These are phyloP conservation scores for Fomitopsis pulvina DNA, from an alignment of 768 basidiomycete species.

Conservation along the genomic window DNA sequence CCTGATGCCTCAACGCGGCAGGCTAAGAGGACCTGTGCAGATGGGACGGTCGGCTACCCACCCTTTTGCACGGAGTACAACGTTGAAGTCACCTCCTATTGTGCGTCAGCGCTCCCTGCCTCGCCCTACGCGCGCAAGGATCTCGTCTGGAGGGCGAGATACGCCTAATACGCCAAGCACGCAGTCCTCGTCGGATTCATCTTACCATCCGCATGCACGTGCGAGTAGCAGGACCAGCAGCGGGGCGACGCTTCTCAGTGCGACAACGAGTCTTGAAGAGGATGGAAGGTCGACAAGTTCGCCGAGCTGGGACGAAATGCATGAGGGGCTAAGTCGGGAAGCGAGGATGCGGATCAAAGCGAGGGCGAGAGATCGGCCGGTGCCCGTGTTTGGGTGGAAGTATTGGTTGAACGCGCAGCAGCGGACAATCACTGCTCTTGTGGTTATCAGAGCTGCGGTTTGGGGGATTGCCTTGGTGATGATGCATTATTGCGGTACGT, in stretches of 20 bases:
- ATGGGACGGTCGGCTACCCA: not conserved
- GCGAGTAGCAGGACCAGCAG: conserved; percentile 7
- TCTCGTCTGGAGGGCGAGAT: not conserved
- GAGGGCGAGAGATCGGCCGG: conserved; percentile 18
- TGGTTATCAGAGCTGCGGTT: conserved; percentile 18
- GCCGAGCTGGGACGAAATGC: conserved; percentile 14
- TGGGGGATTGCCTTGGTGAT: conserved; percentile 23
- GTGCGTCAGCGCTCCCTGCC: conserved; percentile 2
- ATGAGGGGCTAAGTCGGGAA: conserved; percentile 21
- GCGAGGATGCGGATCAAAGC: conserved; percentile 21
- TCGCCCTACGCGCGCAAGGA: not conserved
- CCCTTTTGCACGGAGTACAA: not conserved
- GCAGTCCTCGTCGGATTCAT: conserved; percentile 7
- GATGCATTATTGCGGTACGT: conserved; percentile 25
- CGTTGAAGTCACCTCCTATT: not conserved
- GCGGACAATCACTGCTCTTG: conserved; percentile 11
- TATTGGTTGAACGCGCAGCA: conserved; percentile 18
- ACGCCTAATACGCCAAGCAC: conserved; percentile 8
- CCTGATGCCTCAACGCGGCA: not conserved
- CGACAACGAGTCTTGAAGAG: not conserved
- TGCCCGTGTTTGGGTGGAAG: conserved; percentile 18
- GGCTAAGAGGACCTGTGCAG: not conserved
- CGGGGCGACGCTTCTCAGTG: conserved; percentile 11
- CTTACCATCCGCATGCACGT: conserved; percentile 7
- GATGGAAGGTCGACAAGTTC: not conserved